Conservation (phyloP, 345 rosid species). For the Bruguiera sexangula region DNA sequence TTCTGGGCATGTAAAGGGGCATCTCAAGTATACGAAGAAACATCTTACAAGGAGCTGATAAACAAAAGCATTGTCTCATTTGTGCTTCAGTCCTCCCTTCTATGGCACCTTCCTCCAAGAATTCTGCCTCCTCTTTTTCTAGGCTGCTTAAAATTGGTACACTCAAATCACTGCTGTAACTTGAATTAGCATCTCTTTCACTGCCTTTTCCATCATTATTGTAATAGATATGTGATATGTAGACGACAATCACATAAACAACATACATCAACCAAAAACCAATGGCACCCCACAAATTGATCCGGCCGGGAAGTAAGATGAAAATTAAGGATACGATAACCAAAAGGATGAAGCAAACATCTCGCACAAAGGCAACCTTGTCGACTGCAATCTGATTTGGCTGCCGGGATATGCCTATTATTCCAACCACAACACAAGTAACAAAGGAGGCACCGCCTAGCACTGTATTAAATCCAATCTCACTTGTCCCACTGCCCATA, state of each 20-base stretch:
- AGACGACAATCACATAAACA: slow-evolving; percentile 57
- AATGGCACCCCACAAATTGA: slow-evolving; percentile 65
- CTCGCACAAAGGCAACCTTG: slow-evolving; percentile 62
- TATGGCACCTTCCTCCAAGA: slow-evolving; percentile 24
- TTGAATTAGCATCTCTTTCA: slow-evolving; percentile 16
- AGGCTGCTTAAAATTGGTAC: slow-evolving; percentile 36
- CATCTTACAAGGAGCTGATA: slow-evolving; percentile 27
- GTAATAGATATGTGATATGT: slow-evolving; percentile 32
- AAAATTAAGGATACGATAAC: slow-evolving; percentile 51
- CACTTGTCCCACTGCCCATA: slow-evolving; percentile 50
- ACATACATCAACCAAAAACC: slow-evolving; percentile 56
- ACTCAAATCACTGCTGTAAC: slow-evolving; percentile 26
- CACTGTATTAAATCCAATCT: slow-evolving; percentile 64
- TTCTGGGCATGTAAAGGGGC: slow-evolving; percentile 71
- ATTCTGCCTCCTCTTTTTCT: slow-evolving; percentile 34
- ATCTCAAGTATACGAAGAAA: slow-evolving; percentile 41
- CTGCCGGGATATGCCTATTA: slow-evolving; percentile 47
- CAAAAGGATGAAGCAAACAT: slow-evolving; percentile 54
- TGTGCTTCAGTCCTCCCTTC: slow-evolving; percentile 24
- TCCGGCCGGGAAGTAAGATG: slow-evolving; percentile 44
- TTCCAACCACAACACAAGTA: slow-evolving; percentile 76
- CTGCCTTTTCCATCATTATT: background rate
- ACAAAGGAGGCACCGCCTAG: slow-evolving; percentile 80
- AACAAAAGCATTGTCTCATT: slow-evolving; percentile 24
- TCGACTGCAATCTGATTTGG: slow-evolving; percentile 35